A percentile compares a stretch with the other conserved stretches of the same genome.
These are phyloP conservation scores for Aspergillus felis DNA, from an alignment of 2,329 filamentous ascomycete genomes.

Conservation along the genomic window DNA sequence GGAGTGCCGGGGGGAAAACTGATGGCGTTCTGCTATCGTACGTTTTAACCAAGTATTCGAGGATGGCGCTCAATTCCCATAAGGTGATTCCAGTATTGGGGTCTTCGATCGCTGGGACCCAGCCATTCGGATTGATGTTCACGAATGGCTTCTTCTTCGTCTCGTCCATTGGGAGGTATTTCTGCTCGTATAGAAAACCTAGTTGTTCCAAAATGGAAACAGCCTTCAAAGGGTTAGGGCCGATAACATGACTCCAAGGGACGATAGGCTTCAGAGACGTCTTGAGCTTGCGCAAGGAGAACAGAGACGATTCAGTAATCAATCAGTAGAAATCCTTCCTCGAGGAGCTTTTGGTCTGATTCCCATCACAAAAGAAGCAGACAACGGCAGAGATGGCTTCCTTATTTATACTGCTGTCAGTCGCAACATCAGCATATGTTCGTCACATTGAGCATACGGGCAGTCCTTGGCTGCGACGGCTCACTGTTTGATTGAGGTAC, in stretches of 20 bases:
- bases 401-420: no score
- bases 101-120: slow-evolving; percentile 32
- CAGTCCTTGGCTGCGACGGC: neutral
- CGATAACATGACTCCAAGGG: slow-evolving; percentile 16
- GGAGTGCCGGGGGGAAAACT: slow-evolving; percentile 27
- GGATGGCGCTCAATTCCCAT: slow-evolving; percentile 45
- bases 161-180: slow-evolving; percentile 14
- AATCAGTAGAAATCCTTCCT: no score
- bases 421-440: no score
- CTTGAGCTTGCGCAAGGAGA: slow-evolving; percentile 17
- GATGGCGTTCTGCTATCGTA: slow-evolving; percentile 42
- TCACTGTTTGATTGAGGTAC: neutral
- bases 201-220: slow-evolving; percentile 30
- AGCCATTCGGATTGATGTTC: slow-evolving; percentile 32
- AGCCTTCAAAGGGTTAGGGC: slow-evolving; percentile 30
- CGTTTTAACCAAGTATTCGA: slow-evolving; percentile 42
- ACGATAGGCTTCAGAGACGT: slow-evolving; percentile 18
- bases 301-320: slow-evolving; percentile 16
- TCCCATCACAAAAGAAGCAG: no score
- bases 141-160: slow-evolving; percentile 28
- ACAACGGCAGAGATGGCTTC: no score
- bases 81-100: slow-evolving; percentile 37
- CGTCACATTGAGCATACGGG: no score
- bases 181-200: slow-evolving; percentile 25
- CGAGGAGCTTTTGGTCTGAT: no score